phyloP scores from a whole-genome alignment of 257 asterid genomes.

The Marsdenia floribunda region DNA sequence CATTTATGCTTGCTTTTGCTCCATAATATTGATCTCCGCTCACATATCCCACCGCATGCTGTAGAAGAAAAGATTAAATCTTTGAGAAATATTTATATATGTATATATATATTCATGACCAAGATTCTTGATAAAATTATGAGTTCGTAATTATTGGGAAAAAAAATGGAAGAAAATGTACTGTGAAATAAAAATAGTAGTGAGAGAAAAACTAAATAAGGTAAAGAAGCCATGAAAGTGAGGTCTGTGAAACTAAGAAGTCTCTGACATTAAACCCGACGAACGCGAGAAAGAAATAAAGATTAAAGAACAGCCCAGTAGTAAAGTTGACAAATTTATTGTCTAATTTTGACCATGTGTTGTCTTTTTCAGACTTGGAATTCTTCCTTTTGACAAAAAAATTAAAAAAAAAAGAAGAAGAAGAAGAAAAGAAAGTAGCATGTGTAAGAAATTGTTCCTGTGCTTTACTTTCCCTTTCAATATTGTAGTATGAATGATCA shows the following conservation, averaged over 20 bases:
- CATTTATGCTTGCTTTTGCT: conserved; percentile 86
- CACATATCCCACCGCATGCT: conserved; percentile 97
- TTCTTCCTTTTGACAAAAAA: background rate
- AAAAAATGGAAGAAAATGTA: background rate
- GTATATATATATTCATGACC: no score
- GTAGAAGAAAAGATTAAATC: background rate
- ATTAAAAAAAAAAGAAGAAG: no score
- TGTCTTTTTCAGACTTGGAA: background rate
- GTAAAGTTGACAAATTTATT: conserved; percentile 2
- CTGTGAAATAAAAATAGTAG: background rate
- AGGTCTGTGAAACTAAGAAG: conserved; percentile 13
- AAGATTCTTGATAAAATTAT: no score
- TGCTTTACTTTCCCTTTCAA: conserved; percentile 1
- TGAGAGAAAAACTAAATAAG: conserved; percentile 13
- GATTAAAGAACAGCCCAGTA: background rate
- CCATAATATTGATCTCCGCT: conserved; percentile 75
- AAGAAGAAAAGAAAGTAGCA: background rate
- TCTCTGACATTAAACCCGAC: conserved; percentile 10
- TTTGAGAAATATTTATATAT: no score
- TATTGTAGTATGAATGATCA: background rate
- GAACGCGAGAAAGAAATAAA: background rate
- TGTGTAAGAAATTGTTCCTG: background rate
- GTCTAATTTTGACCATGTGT: conserved; percentile 10
- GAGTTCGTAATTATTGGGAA: no score
- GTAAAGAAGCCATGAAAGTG: conserved; percentile 15